phyloP scores from a whole-genome alignment of 2,329 filamentous ascomycete genomes.

The Colletotrichum salicis region DNA sequence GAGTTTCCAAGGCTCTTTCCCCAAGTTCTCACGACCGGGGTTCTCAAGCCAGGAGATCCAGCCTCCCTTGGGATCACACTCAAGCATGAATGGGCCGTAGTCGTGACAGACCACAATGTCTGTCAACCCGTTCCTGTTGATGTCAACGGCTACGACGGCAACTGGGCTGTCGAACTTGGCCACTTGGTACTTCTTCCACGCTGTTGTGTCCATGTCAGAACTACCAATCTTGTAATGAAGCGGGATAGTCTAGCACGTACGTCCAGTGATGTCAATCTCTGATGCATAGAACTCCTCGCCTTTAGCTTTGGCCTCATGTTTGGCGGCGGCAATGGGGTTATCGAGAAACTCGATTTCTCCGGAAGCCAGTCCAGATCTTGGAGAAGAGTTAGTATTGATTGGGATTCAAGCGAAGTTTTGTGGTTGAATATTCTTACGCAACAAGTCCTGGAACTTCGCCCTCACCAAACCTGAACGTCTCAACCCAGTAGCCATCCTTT shows the following conservation, averaged over 20 bases:
- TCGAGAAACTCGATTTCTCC: neutral
- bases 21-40: neutral
- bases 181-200: neutral
- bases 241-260: neutral
- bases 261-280: neutral
- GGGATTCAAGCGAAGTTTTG: too few relatives aligned
- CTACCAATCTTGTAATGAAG: neutral
- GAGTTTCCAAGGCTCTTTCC: neutral
- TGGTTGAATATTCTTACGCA: neutral
- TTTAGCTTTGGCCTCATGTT: neutral
- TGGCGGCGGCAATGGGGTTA: neutral
- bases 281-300: neutral
- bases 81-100: constrained; percentile 8
- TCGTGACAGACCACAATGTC: constrained; percentile 3
- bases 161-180: neutral
- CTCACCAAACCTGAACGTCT: neutral
- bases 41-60: constrained; percentile 14
- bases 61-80: neutral
- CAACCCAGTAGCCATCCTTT: neutral
- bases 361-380: neutral
- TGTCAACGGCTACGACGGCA: neutral
- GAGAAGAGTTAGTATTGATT: neutral
- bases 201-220: neutral
- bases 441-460: neutral
- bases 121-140: neutral